These are phyloP conservation scores for Hanseniaspora singularis DNA, from an alignment of 805 yeast genomes.

Conservation along the genomic window DNA sequence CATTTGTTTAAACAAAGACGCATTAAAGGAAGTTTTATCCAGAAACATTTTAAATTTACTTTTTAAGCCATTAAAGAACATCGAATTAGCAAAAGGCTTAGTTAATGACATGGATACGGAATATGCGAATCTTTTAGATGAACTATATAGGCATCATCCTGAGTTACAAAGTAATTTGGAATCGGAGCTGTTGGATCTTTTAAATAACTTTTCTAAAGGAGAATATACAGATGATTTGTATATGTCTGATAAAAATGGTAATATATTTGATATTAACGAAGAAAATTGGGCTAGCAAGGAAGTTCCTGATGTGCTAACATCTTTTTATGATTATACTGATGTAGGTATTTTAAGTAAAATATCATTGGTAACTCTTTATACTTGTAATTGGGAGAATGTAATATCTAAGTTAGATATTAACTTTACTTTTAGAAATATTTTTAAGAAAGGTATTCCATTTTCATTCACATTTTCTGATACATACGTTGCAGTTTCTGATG, in stretches of 20 bases:
- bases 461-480: constrained; percentile 10
- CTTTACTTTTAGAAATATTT: neutral
- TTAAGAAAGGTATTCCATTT: constrained; percentile 1
- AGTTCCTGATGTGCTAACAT: neutral
- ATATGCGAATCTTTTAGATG: constrained; percentile 63
- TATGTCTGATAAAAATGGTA: constrained; percentile 3
- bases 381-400: constrained; percentile 9
- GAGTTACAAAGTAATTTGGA: constrained; percentile 50
- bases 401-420: neutral
- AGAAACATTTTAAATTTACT: constrained; percentile 32
- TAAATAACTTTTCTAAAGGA: constrained; percentile 28
- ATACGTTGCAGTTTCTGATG: constrained; percentile 11
- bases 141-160: constrained; percentile 73
- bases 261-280: neutral
- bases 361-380: constrained; percentile 7
- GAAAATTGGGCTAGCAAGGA: neutral
- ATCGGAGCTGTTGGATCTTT: constrained; percentile 36
- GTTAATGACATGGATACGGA: constrained; percentile 41
- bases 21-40: constrained; percentile 44
- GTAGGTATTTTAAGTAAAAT: constrained; percentile 3
- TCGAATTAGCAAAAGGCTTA: constrained; percentile 41
- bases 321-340: constrained; percentile 7
- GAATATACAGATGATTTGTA: neutral
- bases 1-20: constrained; percentile 62
- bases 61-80: constrained; percentile 41